A percentile compares a stretch with the other conserved stretches of the same genome.
These are phyloP conservation scores for Populus alba DNA, from an alignment of 345 rosid species.

Conservation along the genomic window DNA sequence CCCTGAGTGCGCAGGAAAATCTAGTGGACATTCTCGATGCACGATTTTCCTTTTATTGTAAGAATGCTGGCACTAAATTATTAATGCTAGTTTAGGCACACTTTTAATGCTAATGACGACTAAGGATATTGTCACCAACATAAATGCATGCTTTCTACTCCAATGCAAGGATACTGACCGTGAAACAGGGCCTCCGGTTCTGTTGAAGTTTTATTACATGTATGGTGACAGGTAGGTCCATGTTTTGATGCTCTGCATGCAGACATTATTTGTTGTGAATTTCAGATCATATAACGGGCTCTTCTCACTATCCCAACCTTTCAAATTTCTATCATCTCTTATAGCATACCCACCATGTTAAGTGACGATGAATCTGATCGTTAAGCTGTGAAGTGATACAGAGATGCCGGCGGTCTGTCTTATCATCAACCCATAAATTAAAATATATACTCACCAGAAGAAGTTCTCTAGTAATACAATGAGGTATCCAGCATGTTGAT, in stretches of 20 bases:
- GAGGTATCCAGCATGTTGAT: too few species aligned
- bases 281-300: background rate
- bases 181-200: background rate
- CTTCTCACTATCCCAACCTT: background rate
- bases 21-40: background rate
- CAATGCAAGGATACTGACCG: background rate
- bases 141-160: constrained; percentile 1
- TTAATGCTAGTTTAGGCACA: background rate
- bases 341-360: background rate
- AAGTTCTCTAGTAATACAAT: too few species aligned
- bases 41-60: background rate
- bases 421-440: too few species aligned
- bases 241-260: background rate
- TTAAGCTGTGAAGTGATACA: too few species aligned
- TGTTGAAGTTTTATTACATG: constrained; percentile 1
- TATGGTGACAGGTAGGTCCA: background rate
- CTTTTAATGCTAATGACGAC: background rate
- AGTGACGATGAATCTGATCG: background rate
- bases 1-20: background rate
- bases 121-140: background rate
- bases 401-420: too few species aligned
- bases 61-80: constrained; percentile 1
- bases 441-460: too few species aligned
- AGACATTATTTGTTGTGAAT: background rate
- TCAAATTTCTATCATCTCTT: background rate